phyloP scores from a whole-genome alignment of 768 basidiomycete species.

The Tulasnella calospora region DNA sequence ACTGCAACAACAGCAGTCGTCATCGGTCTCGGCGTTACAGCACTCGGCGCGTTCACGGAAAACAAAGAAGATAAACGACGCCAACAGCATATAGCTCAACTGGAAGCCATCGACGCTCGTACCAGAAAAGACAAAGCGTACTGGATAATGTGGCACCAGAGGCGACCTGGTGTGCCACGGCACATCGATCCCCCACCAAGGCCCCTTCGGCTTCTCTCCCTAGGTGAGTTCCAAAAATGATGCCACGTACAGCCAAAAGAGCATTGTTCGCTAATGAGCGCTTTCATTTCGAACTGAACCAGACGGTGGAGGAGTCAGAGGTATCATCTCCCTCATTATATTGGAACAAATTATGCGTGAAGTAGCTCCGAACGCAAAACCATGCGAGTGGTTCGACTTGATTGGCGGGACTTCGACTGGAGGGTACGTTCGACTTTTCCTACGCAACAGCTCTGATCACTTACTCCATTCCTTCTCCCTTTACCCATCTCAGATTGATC shows the following conservation, averaged over 20 bases:
- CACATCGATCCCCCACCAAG: background rate
- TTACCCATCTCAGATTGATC: constrained; percentile 31
- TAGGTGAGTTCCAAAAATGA: background rate
- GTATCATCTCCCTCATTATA: constrained; percentile 5
- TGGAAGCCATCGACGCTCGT: background rate
- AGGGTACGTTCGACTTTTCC: background rate
- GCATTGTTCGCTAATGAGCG: background rate
- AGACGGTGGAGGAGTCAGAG: constrained; percentile 14
- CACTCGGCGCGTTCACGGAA: background rate
- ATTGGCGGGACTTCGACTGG: constrained; percentile 17
- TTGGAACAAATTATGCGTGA: constrained; percentile 4
- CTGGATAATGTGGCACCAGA: background rate
- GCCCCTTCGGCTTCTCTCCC: background rate
- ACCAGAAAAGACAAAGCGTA: background rate
- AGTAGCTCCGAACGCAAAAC: background rate
- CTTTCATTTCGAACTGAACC: background rate
- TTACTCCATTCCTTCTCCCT: background rate
- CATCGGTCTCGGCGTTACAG: background rate
- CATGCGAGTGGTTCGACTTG: constrained; percentile 15
- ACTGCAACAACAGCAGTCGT: background rate
- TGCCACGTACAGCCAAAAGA: background rate
- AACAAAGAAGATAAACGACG: background rate
- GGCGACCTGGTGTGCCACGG: background rate
- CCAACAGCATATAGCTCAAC: background rate
- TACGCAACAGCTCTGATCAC: background rate